Conservation (phyloP, 495 filamentous ascomycete species). For the Glarea lozoyensis region DNA sequence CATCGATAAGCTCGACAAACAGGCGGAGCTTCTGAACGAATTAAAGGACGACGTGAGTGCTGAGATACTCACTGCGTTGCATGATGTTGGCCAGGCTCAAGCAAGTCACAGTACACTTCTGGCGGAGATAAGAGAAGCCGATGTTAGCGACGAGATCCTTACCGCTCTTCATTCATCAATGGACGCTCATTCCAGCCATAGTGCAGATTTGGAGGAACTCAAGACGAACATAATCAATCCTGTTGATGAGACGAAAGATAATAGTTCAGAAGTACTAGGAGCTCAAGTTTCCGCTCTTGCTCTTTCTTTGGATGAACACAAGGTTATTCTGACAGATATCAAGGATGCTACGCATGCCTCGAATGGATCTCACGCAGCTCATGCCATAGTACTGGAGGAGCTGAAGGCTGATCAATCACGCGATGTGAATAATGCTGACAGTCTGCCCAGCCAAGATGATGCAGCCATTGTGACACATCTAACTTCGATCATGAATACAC, state of each 20-base stretch:
- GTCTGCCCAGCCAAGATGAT: slow-evolving; percentile 7
- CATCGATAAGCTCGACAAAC: slow-evolving; percentile 8
- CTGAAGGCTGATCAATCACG: background rate
- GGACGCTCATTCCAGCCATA: slow-evolving; percentile 7
- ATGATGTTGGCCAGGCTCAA: slow-evolving; percentile 12
- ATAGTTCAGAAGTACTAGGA: background rate
- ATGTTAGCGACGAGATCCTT: slow-evolving; percentile 22
- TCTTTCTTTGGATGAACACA: slow-evolving; percentile 7
- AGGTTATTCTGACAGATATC: slow-evolving; percentile 7
- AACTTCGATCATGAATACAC: slow-evolving; percentile 11
- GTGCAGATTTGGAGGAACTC: slow-evolving; percentile 3
- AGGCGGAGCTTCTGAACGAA: slow-evolving; percentile 14
- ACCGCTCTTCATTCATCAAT: slow-evolving; percentile 16
- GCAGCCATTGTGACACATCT: slow-evolving; percentile 11
- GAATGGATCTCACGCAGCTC: slow-evolving; percentile 8
- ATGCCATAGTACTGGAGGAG: slow-evolving; percentile 3
- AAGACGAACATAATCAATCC: slow-evolving; percentile 5
- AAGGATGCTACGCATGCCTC: slow-evolving; percentile 6
- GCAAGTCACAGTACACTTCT: slow-evolving; percentile 8
- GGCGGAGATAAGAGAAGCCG: slow-evolving; percentile 15
- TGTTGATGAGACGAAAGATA: slow-evolving; percentile 1
- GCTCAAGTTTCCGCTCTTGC: slow-evolving; percentile 1
- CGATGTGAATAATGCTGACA: background rate
- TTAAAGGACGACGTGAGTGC: slow-evolving; percentile 19
- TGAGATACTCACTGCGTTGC: slow-evolving; percentile 17